phyloP scores from a whole-genome alignment of 805 yeast genomes.

The Kodamaea kakaduensis region DNA sequence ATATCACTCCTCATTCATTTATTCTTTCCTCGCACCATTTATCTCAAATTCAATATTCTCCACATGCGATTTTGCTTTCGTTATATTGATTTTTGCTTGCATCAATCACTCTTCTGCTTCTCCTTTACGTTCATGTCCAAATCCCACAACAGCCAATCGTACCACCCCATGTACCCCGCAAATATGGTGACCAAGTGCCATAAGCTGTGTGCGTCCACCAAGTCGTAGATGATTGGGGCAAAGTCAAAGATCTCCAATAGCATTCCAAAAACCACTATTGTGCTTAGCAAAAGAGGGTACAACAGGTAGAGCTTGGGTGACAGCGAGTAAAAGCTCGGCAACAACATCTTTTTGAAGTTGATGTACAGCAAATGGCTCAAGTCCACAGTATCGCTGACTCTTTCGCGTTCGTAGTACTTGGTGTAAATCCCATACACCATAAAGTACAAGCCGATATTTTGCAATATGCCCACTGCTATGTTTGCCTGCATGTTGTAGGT shows the following conservation, averaged over 20 bases:
- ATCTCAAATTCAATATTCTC: too few species aligned
- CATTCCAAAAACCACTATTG: constrained; percentile 66
- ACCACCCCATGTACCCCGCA: constrained; percentile 38
- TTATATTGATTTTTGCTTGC: too few species aligned
- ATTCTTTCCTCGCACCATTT: too few species aligned
- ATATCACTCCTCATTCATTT: neutral
- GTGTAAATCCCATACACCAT: constrained; percentile 27
- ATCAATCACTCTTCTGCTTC: constrained; percentile 5
- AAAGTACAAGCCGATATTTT: constrained; percentile 45
- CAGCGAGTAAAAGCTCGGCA: constrained; percentile 28
- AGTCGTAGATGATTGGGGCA: constrained; percentile 56
- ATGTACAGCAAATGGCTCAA: constrained; percentile 28
- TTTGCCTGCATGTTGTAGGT: constrained; percentile 93
- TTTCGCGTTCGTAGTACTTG: constrained; percentile 26
- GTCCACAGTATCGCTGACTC: constrained; percentile 11
- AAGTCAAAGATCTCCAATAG: constrained; percentile 89
- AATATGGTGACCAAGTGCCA: constrained; percentile 89
- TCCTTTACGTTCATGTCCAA: constrained; percentile 28
- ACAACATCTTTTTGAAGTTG: constrained; percentile 18
- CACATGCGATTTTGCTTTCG: too few species aligned
- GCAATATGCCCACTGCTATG: constrained; percentile 70
- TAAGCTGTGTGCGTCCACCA: constrained; percentile 86
- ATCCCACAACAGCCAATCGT: constrained; percentile 46
- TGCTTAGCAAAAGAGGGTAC: constrained; percentile 34
- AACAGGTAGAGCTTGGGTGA: constrained; percentile 38